Conservation (phyloP, 805 yeast species). For the Pichia scutulata region DNA sequence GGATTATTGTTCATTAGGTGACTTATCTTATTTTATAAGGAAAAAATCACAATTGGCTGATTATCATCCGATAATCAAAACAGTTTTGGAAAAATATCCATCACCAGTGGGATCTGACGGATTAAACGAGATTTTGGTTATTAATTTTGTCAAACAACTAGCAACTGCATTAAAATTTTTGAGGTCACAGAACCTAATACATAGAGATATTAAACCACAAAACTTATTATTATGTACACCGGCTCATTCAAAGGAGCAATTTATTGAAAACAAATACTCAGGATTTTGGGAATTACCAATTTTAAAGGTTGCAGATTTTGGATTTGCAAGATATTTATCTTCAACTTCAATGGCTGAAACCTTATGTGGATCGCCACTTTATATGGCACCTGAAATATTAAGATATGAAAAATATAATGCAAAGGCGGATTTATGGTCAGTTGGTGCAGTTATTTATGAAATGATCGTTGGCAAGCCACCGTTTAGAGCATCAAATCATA, state of each 20-base stretch:
- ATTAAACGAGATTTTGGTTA: conserved; percentile 64
- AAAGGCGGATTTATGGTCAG: conserved; percentile 96
- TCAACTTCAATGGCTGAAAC: conserved; percentile 94
- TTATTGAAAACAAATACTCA: conserved; percentile 49
- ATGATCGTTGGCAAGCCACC: conserved; percentile 98
- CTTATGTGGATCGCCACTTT: conserved; percentile 92
- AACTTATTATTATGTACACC: conserved; percentile 81
- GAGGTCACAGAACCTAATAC: conserved; percentile 78
- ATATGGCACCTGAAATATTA: conserved; percentile 97
- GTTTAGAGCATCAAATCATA: conserved; percentile 86
- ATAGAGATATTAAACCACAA: conserved; percentile 94
- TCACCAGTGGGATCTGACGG: conserved; percentile 72
- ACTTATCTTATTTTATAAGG: conserved; percentile 78
- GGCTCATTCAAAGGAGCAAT: conserved; percentile 50
- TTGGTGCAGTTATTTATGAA: conserved; percentile 92
- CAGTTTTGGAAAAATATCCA: conserved; percentile 75
- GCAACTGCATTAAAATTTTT: conserved; percentile 78
- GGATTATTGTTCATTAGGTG: conserved; percentile 97
- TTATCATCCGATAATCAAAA: conserved; percentile 71
- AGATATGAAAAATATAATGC: conserved; percentile 94
- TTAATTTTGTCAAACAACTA: conserved; percentile 82
- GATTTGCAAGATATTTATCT: conserved; percentile 93
- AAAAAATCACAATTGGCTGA: conserved; percentile 62
- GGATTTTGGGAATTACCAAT: conserved; percentile 89
- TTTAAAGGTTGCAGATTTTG: conserved; percentile 92